Conservation (phyloP, 495 filamentous ascomycete species). For the Aspergillus taichungensis region DNA sequence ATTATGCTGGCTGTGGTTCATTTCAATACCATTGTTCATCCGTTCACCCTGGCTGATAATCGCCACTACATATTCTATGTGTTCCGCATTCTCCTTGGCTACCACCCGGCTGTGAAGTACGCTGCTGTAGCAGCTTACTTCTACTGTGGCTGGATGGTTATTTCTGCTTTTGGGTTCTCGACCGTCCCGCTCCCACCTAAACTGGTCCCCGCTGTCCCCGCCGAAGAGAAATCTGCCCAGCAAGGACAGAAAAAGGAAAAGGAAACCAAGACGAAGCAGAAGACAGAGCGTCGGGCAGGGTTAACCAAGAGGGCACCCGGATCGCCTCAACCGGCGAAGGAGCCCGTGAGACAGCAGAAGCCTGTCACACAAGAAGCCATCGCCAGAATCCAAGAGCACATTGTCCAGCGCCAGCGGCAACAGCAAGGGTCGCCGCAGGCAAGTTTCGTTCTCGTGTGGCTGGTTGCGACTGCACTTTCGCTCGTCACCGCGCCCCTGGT, state of each 20-base stretch:
- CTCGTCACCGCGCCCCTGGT: slow-evolving; percentile 84
- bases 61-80: slow-evolving; percentile 95
- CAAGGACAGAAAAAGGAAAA: slow-evolving; percentile 13
- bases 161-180: slow-evolving; percentile 46
- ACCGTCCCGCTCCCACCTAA: slow-evolving; percentile 17
- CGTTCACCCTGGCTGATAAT: slow-evolving; percentile 94
- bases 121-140: slow-evolving; percentile 55
- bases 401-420: slow-evolving; percentile 26
- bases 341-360: neutral
- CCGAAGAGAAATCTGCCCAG: slow-evolving; percentile 1
- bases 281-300: slow-evolving; percentile 16
- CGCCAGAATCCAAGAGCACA: slow-evolving; percentile 24
- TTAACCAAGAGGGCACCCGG: slow-evolving; percentile 15
- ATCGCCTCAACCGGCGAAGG: slow-evolving; percentile 1
- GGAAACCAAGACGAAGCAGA: slow-evolving; percentile 19
- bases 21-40: slow-evolving; percentile 89
- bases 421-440: slow-evolving; percentile 26
- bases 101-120: slow-evolving; percentile 56
- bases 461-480: slow-evolving; percentile 63
- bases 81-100: slow-evolving; percentile 72
- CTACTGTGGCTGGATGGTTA: slow-evolving; percentile 48
- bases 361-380: slow-evolving; percentile 24
- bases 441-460: slow-evolving; percentile 58
- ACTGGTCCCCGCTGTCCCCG: slow-evolving; percentile 13
- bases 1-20: slow-evolving; percentile 51